A percentile compares a stretch with the other conserved stretches of the same genome.
These are phyloP conservation scores for Castanea sativa DNA, from an alignment of 306 rosid genomes.

Conservation along the genomic window DNA sequence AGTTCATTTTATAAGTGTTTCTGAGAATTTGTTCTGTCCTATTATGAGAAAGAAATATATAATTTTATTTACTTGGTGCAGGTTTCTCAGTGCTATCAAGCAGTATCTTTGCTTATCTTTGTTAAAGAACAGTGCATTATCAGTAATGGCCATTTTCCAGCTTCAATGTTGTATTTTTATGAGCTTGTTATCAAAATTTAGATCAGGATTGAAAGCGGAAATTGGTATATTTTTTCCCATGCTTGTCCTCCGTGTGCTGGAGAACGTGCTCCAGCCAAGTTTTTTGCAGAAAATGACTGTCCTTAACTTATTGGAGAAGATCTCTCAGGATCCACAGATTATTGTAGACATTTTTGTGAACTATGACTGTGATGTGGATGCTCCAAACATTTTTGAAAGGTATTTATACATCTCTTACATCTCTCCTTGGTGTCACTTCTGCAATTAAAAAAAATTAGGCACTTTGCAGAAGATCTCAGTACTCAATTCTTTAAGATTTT, in stretches of 20 bases:
- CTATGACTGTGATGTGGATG: slow-evolving; percentile 96
- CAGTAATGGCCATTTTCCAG: slow-evolving; percentile 97
- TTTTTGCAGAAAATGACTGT: slow-evolving; percentile 97
- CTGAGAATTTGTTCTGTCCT: slow-evolving; percentile 2
- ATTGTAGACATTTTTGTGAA: slow-evolving; percentile 93
- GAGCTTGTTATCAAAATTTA: slow-evolving; percentile 78
- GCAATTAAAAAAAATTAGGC: slow-evolving; percentile 6
- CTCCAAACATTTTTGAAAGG: slow-evolving; percentile 99
- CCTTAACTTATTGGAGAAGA: slow-evolving; percentile 84
- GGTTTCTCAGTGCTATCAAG: slow-evolving; percentile 89
- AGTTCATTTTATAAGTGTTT: background rate
- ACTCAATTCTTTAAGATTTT: no score
- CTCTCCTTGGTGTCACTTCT: slow-evolving; percentile 4
- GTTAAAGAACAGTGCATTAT: slow-evolving; percentile 91
- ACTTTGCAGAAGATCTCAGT: slow-evolving; percentile 8
- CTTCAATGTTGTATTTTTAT: slow-evolving; percentile 87
- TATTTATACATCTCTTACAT: slow-evolving; percentile 41
- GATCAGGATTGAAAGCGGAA: slow-evolving; percentile 92
- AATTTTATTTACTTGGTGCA: slow-evolving; percentile 41
- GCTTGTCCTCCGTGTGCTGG: slow-evolving; percentile 95
- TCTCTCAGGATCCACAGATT: slow-evolving; percentile 87
- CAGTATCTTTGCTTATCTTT: slow-evolving; percentile 93
- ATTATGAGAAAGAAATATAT: slow-evolving; percentile 20
- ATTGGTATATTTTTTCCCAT: slow-evolving; percentile 97
- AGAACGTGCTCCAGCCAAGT: slow-evolving; percentile 99